Evolutionary conservation across 768 basidiomycete species (phyloP), one percentile per base, ranked within the genome.

Genomic region (Kwoniella sp.): DNA sequence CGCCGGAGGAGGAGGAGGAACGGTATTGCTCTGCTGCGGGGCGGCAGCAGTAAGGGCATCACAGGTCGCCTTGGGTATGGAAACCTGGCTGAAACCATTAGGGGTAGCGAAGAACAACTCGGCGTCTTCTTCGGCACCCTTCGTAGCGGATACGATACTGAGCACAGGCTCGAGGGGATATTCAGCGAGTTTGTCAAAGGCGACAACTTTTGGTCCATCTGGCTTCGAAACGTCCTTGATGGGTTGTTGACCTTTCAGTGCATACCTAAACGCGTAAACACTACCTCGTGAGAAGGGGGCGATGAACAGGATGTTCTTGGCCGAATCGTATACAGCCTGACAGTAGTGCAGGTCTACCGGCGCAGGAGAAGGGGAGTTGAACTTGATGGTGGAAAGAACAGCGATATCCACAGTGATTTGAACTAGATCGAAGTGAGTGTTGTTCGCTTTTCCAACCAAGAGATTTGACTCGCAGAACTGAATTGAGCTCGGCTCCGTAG

Each of bases 391-490:
- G 8, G 73, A 64, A 15, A 77, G 56, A 17, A 72, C 60, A 21
- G 67, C 64, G 21, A 72, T 37, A 22, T 69, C 68, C 24, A 51
- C 24, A 0, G 73, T 69, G 50, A 77, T 72, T 50, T 77, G 75
- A 2, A 74, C 58, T 9, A 77, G 63, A 22, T 77, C 75, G 48
- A 69, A 66, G 17, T 56, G 17, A n/a, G 71, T 72, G 58, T 77
- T 68, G 51, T 71, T 63, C 7, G 50, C 48, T 17, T 65, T 46
- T 15, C 75, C 75, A 24, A 77, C 63, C 50, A 77, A 62, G 37
- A 77, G 25, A 30, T 67, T 72, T 15, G 69, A 49, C 51, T 77
- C 75, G 64, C 68, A 70, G 64, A 77, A 77, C 21, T 59, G 61
- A 48, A 74, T 60, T 0, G 73, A 74, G 22, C 62, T 52, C 10